These are phyloP conservation scores for Anethum foeniculum DNA, from an alignment of 140 eudicot genomes.

Conservation along the genomic window DNA sequence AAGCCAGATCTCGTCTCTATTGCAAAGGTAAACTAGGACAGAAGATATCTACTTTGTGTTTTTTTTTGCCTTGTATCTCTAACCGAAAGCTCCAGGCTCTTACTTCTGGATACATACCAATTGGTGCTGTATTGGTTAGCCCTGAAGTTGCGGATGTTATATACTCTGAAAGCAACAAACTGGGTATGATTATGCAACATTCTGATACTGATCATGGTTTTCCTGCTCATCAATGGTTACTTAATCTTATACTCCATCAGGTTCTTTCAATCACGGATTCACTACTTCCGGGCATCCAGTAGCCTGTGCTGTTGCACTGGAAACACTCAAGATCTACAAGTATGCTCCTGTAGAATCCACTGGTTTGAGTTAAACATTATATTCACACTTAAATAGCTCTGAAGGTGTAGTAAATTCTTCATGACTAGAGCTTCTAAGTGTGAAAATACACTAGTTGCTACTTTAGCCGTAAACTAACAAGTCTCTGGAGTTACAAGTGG, in stretches of 20 bases:
- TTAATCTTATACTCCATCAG: constrained; percentile 21
- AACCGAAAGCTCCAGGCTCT: constrained; percentile 54
- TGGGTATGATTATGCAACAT: constrained; percentile 41
- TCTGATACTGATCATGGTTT: background rate
- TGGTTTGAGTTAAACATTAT: background rate
- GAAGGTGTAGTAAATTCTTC: background rate
- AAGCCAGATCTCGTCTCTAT: constrained; percentile 90
- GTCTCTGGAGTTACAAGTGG: background rate
- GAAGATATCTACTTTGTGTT: background rate
- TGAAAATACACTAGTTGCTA: background rate
- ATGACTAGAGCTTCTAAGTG: background rate
- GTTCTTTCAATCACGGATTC: constrained; percentile 78
- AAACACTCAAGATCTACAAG: constrained; percentile 82
- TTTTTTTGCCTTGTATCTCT: background rate
- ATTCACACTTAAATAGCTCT: background rate
- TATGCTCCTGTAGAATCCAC: constrained; percentile 17
- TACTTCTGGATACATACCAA: constrained; percentile 89
- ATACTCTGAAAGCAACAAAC: constrained; percentile 79
- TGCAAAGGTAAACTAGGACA: constrained; percentile 48
- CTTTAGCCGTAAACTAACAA: background rate
- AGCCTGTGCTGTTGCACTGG: constrained; percentile 92
- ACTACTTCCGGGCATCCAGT: constrained; percentile 96
- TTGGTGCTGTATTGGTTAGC: constrained; percentile 90
- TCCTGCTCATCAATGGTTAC: background rate
- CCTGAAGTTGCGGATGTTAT: constrained; percentile 77